Evolutionary conservation across 169 alveolate genomes (phyloP).

Genomic region (Cryptosporidium meleagridis): DNA sequence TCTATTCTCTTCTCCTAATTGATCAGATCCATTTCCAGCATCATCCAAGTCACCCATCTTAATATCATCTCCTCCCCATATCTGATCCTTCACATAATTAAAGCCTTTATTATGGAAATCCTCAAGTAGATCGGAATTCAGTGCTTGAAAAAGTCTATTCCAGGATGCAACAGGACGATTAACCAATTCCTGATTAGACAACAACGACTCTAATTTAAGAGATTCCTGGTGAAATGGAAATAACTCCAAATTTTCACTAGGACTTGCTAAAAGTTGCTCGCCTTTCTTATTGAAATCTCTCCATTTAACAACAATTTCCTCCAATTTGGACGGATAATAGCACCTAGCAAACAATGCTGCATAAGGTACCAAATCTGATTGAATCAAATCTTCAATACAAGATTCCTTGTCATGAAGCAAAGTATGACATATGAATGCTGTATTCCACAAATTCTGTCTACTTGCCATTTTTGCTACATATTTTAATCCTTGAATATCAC

Average conservation of each 20-base stretch:
- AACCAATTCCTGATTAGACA: background rate
- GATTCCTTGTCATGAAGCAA: constrained; percentile 77
- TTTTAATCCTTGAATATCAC: constrained; percentile 79
- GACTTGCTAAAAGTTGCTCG: constrained; percentile 29
- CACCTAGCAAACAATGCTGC: constrained; percentile 90
- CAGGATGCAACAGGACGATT: constrained; percentile 34
- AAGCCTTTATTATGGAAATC: constrained; percentile 14
- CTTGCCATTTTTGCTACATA: constrained; percentile 81
- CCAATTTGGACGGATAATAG: constrained; percentile 84
- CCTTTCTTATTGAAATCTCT: constrained; percentile 48
- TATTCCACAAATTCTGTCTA: constrained; percentile 81
- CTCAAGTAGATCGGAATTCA: constrained; percentile 53
- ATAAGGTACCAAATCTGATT: constrained; percentile 83
- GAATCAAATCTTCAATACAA: constrained; percentile 82
- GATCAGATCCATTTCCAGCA: background rate
- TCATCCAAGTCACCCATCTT: background rate
- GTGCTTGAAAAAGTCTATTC: constrained; percentile 9
- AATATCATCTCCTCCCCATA: constrained; percentile 53
- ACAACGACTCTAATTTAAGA: background rate
- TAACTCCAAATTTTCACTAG: background rate
- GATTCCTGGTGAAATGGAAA: constrained; percentile 32
- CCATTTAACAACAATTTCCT: constrained; percentile 83
- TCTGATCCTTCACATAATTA: constrained; percentile 17
- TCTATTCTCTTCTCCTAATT: background rate
- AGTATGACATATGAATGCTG: constrained; percentile 85